Evolutionary conservation across 352 stramenopile species (phyloP), one percentile per base, ranked within the genome.

Genomic region (Phytophthora vignae): DNA sequence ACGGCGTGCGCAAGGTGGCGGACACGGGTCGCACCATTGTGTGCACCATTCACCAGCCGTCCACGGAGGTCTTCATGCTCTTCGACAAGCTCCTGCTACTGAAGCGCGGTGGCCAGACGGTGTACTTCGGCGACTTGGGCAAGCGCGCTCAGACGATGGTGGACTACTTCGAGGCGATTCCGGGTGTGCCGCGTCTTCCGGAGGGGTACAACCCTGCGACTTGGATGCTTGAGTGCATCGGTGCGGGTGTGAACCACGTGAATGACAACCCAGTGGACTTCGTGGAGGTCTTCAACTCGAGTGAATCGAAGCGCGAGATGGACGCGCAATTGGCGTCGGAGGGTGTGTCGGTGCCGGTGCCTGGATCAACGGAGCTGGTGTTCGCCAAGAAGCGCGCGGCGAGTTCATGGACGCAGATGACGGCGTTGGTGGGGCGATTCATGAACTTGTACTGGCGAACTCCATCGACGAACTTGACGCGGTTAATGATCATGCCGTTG

Each of bases 21-120:
- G 72, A 86, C 59, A 79, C 76, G 21, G 90, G 88, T 17, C 82
- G 90, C 14, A 97, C 91, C 14, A 89, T 97, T 55, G 77, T 95
- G 33, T 92, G 87, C 57, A 97, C 91, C n/a, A 97, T 98, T 64
- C 93, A 98, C 61, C 93, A 98, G 75, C 93, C 93, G 11, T 94
- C 82, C 56, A 87, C 79, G 12, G 78, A 85, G 44, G 86, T 97
- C 15, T 98, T 97, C 77, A 73, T 86, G 31, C 85, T 87, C 46
- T 92, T 91, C 62, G 91, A 98, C 66, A 79, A 92, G 49, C 68
- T 98, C 29, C 61, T 97, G 21, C 77, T 98, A n/a, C 67, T 98
- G 12, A 91, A 94, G 69, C 90, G 88, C 29, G 91, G 92, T 22
- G 90, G 90, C 6, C 55, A 85, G 44, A 84, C 86, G 42, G 90